Evolutionary conservation across 2,329 filamentous ascomycete species (phyloP).

Genomic region (Elsinoe batatas): DNA sequence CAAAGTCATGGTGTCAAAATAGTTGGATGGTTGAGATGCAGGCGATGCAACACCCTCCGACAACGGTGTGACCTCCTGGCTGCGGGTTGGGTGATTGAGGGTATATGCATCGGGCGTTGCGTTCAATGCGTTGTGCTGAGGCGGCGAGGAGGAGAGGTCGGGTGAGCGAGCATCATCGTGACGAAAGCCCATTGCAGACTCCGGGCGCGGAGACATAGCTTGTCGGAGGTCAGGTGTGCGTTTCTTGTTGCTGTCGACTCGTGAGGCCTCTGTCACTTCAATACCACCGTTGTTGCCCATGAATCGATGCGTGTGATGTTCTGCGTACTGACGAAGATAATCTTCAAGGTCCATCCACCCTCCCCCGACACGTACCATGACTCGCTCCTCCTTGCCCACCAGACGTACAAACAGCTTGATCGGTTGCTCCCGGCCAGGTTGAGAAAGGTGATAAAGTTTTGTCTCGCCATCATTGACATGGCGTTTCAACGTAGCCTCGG

Average conservation of each 20-base stretch:
- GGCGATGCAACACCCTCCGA: background rate
- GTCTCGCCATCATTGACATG: constrained; percentile 49
- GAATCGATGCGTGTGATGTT: constrained; percentile 72
- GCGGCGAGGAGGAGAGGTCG: background rate
- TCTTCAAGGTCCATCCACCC: constrained; percentile 97
- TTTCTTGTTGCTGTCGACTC: background rate
- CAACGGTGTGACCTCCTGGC: background rate
- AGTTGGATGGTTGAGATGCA: background rate
- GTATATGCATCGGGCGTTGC: background rate
- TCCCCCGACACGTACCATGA: constrained; percentile 96
- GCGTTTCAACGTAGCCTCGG: background rate
- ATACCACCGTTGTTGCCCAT: constrained; percentile 47
- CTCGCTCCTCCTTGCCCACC: constrained; percentile 84
- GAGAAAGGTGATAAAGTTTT: constrained; percentile 83
- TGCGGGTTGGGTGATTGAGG: background rate
- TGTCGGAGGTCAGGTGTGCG: constrained; percentile 12
- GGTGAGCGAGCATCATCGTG: background rate
- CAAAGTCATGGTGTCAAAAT: background rate
- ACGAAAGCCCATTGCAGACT: constrained; percentile 14
- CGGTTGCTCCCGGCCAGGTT: constrained; percentile 71
- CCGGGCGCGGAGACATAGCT: constrained; percentile 13
- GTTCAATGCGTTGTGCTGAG: background rate
- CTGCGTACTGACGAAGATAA: constrained; percentile 86
- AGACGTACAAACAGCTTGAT: constrained; percentile 92
- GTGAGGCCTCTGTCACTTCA: constrained; percentile 41